Evolutionary conservation across 2,329 filamentous ascomycete species (phyloP).

Genomic region (Trichoderma sp.): DNA sequence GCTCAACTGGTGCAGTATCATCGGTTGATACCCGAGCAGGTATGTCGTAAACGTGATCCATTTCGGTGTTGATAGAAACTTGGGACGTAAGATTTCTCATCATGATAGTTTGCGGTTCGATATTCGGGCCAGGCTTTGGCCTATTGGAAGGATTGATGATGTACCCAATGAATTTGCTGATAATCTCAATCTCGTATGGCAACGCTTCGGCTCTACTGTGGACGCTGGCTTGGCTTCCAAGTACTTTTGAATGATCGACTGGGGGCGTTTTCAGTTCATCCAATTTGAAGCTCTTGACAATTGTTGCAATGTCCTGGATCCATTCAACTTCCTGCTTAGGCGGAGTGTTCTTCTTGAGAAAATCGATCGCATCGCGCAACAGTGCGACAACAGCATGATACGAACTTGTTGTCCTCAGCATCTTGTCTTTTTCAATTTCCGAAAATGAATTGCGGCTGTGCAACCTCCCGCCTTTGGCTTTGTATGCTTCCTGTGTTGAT

Average conservation of each 20-base stretch:
- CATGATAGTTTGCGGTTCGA: neutral
- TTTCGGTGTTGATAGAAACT: neutral
- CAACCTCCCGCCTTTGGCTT: neutral
- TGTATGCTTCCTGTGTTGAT: constrained; percentile 13
- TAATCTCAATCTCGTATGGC: constrained; percentile 1
- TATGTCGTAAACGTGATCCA: neutral
- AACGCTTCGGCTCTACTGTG: neutral
- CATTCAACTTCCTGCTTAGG: constrained; percentile 12
- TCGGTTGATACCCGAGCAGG: too few relatives aligned
- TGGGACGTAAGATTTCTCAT: neutral
- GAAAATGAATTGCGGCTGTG: neutral
- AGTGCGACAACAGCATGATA: constrained; percentile 8
- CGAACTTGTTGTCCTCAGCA: neutral
- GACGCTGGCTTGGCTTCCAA: neutral
- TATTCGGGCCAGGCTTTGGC: neutral
- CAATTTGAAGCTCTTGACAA: neutral
- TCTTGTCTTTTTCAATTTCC: neutral
- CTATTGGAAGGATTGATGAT: neutral
- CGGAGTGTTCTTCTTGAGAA: constrained; percentile 3
- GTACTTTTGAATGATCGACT: neutral
- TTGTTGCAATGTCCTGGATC: neutral
- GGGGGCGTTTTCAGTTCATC: neutral
- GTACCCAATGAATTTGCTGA: constrained; percentile 6
- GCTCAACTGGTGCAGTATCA: neutral
- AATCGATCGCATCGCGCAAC: neutral